Base-by-base conservation (phyloP, 2,329 filamentous ascomycete genomes). In the Coniochaeta sp. region DNA sequence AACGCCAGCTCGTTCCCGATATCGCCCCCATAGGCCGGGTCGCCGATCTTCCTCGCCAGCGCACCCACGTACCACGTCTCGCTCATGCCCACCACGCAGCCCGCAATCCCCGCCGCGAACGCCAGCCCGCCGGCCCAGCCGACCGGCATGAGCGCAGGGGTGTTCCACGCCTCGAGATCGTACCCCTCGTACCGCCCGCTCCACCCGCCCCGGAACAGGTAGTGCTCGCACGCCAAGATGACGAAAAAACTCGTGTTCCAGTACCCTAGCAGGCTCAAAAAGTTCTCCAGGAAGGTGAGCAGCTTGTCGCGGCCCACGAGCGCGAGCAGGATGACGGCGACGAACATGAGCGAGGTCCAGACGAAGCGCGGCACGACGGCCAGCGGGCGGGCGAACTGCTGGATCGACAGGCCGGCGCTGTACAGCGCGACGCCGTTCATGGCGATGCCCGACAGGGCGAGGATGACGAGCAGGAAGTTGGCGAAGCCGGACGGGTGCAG, bases 31-130 rank as follows among this genome's bases (percentile, higher is more conserved):
- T 64, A 63, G 0, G 58, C 58, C 22, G 47, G 47, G 44, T 71
- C 68, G 5, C 78, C 77, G 61, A 82, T 80, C 63, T 72, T 67
- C 44, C 66, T 69, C 1, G 75, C 79, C 57, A 82, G 63, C 1
- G 73, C 71, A 0, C 80, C 81, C 24, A 80, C 71, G 64, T 79
- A 83, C 77, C 79, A 84, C 0, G 80, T 83, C 71, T 84, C 78
- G 55, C 76, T 76, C 83, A 87, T 86, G 1, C 83, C 84, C 67
- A 86, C 72, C 24, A 82, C 73, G 72, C 81, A 83, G 22, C 76
- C 79, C 8, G 72, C 75, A 8, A 77, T 69, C 1, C 34, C 79
- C 79, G 75, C 67, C 0, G 74, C 67, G 63, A 82, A 82, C 0
- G 79, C 77, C 4, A 71, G 61, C 0, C 74, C 65, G 2, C 75